Base-by-base conservation (phyloP, 164 flowering plant genomes). In the Dillenia turbinata region DNA sequence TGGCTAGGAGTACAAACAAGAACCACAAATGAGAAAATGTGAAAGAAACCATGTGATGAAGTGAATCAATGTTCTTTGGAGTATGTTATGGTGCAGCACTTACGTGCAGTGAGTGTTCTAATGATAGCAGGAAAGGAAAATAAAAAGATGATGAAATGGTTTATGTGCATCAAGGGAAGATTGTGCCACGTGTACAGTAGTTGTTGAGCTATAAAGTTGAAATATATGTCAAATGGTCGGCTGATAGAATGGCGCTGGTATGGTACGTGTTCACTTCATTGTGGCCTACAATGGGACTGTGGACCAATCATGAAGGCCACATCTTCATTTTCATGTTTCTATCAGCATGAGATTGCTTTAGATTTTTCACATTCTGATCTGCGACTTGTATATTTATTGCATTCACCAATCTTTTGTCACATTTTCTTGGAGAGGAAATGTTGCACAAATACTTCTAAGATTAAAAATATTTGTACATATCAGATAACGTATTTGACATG, bases 151-250 rank as follows among this genome's bases (percentile, higher is more conserved):
- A 16, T 9, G 12, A 33, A 52, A 44, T 26, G 22, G n/a, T 5
- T 24, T 14, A 22, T 44, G 12, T 1, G 57, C 9, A 44, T 54
- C 8, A 16, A 22, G 12, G 5, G 3, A 45, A 24, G 58, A 54
- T 26, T 16, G 6, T 16, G 48, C 49, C 74, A 75, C 79, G 81
- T 79, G 78, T 69, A 49, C 53, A 56, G 43, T n/a, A 71, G 83
- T 81, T 62, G 87, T 63, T 85, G 83, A 85, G 74, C 90, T 83
- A 79, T 15, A 70, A 70, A 64, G 70, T 85, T 85, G 85, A 82
- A 71, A 80, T 33, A 71, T 17, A 12, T 15, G 16, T 24, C 69
- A 58, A 56, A 65, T 69, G 72, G 83, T 71, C 80, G 84, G 83
- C 71, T 54, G 55, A 40, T 22, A 44, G 12, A 55, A 54, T 40